phyloP scores from a whole-genome alignment of 2,329 filamentous ascomycete genomes.

The Emergomyces africanus region DNA sequence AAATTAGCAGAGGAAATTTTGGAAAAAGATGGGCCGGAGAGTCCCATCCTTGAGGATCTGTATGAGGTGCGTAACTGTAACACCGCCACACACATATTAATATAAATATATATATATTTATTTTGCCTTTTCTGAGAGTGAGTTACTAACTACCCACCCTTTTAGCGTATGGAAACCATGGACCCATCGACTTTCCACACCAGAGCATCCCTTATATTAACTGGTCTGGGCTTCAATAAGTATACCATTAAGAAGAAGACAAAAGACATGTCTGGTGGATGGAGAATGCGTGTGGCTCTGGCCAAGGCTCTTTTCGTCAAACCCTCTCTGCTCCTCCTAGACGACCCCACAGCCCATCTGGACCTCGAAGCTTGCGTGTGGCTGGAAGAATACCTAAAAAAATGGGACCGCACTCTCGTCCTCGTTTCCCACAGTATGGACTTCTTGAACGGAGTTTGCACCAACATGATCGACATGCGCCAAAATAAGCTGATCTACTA shows the following conservation, averaged over 20 bases:
- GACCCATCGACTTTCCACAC: conserved; percentile 95
- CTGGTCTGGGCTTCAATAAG: conserved; percentile 99
- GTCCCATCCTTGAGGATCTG: conserved; percentile 77
- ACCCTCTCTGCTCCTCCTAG: conserved; percentile 86
- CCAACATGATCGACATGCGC: conserved; percentile 98
- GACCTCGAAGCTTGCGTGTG: conserved; percentile 99
- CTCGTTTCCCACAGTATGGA: conserved; percentile 97
- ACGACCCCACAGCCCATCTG: conserved; percentile 98
- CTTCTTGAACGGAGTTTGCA: conserved; percentile 98
- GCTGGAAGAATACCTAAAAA: conserved; percentile 99
- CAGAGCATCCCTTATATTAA: conserved; percentile 89
- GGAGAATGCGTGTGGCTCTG: conserved; percentile 98
- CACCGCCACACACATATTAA: no score
- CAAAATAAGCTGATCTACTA: conserved; percentile 84
- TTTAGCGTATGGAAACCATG: conserved; percentile 93
- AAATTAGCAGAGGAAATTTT: conserved; percentile 78
- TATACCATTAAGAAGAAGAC: conserved; percentile 97
- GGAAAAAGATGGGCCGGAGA: conserved; percentile 85
- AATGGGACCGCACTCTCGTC: conserved; percentile 95
- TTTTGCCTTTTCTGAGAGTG: neutral
- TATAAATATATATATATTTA: no score
- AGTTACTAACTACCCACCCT: conserved; percentile 9
- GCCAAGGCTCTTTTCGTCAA: conserved; percentile 98
- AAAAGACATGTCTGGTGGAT: conserved; percentile 99
- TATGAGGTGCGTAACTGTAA: conserved; percentile 61